These are phyloP conservation scores for Priceomyces medius DNA, from an alignment of 805 yeast genomes.

Conservation along the genomic window DNA sequence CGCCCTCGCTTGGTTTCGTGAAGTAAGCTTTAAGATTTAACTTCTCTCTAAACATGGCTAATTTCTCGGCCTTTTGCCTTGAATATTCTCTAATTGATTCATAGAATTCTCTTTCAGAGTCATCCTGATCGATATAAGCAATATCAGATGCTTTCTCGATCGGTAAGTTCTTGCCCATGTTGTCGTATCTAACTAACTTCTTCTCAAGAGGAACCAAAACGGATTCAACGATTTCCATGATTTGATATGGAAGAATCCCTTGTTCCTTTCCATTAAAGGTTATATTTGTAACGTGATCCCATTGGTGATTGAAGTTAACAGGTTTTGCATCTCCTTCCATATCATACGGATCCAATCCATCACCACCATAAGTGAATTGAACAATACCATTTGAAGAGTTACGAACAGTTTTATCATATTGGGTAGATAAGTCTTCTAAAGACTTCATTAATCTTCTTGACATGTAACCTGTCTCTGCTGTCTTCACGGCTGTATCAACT, in stretches of 20 bases:
- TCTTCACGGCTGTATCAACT: constrained; percentile 98
- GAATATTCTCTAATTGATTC: constrained; percentile 69
- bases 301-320: constrained; percentile 87
- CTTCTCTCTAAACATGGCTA: constrained; percentile 57
- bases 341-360: constrained; percentile 95
- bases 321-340: constrained; percentile 99
- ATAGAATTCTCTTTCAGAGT: constrained; percentile 85
- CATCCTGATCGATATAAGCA: constrained; percentile 76
- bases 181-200: constrained; percentile 65
- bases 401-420: constrained; percentile 91
- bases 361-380: constrained; percentile 98
- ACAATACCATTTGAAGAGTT: constrained; percentile 96
- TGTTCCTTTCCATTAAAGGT: constrained; percentile 57
- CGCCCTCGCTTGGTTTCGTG: constrained; percentile 43
- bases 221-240: constrained; percentile 52
- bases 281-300: constrained; percentile 86
- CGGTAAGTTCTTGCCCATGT: constrained; percentile 56
- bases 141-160: constrained; percentile 47
- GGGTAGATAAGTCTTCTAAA: constrained; percentile 89
- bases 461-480: constrained; percentile 99
- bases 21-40: constrained; percentile 50
- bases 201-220: constrained; percentile 62
- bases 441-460: constrained; percentile 98
- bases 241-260: constrained; percentile 70
- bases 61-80: constrained; percentile 49